These are phyloP conservation scores for Sporisorium sorghi DNA, from an alignment of 1,284 basidiomycete species.

Conservation along the genomic window DNA sequence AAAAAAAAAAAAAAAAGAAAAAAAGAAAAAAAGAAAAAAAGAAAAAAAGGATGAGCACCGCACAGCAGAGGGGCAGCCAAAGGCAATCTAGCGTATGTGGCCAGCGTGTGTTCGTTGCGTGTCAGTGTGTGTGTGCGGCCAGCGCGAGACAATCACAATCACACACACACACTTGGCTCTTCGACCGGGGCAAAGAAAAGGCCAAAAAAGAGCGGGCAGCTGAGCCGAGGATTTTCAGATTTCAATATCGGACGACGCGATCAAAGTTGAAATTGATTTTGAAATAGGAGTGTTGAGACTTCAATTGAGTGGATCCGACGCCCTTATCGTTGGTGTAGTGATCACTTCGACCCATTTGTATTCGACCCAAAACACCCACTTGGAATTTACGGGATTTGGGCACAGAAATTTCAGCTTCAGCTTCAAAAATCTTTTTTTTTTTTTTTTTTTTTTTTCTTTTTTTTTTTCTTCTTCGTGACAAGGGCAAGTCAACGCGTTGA, in stretches of 20 bases:
- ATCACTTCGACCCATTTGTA: conserved; percentile 8
- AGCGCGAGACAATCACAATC: conserved; percentile 5
- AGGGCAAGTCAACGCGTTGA: neutral
- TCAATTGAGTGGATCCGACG: neutral
- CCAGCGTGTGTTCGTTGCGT: conserved; percentile 10
- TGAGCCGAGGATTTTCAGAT: conserved; percentile 14
- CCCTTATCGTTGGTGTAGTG: conserved; percentile 13
- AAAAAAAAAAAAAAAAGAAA: too few relatives aligned
- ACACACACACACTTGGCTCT: too few relatives aligned
- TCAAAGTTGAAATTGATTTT: conserved; percentile 2
- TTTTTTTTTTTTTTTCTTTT: neutral
- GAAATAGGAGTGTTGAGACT: neutral
- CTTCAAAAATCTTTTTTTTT: too few relatives aligned
- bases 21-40: neutral
- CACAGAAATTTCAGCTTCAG: conserved; percentile 4
- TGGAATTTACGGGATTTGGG: conserved; percentile 4
- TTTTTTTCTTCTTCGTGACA: neutral
- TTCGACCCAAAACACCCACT: neutral
- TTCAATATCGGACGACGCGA: neutral
- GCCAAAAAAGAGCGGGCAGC: conserved; percentile 2
- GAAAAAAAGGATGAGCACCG: neutral
- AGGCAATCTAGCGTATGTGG: conserved; percentile 6
- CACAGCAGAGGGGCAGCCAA: neutral
- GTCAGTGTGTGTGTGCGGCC: neutral
- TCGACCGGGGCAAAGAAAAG: too few relatives aligned